These are phyloP conservation scores for Lactarius hatsudake DNA, from an alignment of 768 basidiomycete genomes.

Conservation along the genomic window DNA sequence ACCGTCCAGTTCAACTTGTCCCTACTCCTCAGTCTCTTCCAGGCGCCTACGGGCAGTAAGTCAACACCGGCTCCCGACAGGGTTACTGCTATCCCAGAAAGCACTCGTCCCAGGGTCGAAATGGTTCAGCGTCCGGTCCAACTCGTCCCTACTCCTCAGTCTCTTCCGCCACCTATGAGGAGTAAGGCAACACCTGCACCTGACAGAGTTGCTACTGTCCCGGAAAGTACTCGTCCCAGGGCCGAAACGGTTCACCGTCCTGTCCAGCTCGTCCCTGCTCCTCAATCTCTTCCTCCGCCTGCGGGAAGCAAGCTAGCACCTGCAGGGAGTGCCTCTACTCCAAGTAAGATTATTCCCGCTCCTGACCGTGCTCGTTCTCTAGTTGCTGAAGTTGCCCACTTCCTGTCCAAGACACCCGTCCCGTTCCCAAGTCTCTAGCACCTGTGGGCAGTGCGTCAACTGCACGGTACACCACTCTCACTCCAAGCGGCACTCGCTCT, in stretches of 20 bases:
- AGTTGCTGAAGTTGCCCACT: not conserved
- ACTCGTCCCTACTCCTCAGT: no score
- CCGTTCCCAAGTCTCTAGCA: not conserved
- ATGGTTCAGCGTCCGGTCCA: no score
- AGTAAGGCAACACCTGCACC: not conserved
- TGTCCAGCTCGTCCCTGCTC: not conserved
- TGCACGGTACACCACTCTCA: not conserved
- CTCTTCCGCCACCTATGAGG: no score
- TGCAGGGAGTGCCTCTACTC: not conserved
- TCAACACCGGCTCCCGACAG: not conserved
- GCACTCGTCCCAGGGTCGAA: no score
- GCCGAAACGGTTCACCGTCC: not conserved
- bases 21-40: not conserved
- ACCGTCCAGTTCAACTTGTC: not conserved
- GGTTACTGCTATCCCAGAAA: no score
- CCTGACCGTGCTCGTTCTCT: not conserved
- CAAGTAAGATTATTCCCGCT: not conserved
- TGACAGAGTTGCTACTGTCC: not conserved
- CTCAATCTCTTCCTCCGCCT: not conserved
- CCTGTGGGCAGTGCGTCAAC: not conserved
- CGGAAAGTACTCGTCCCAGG: not conserved
- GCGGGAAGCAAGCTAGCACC: not conserved
- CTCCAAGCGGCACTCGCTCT: not conserved
- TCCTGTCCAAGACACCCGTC: not conserved
- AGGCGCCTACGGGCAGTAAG: not conserved